These are phyloP conservation scores for Suhomyces sp. DNA, from an alignment of 805 yeast species.

Conservation along the genomic window DNA sequence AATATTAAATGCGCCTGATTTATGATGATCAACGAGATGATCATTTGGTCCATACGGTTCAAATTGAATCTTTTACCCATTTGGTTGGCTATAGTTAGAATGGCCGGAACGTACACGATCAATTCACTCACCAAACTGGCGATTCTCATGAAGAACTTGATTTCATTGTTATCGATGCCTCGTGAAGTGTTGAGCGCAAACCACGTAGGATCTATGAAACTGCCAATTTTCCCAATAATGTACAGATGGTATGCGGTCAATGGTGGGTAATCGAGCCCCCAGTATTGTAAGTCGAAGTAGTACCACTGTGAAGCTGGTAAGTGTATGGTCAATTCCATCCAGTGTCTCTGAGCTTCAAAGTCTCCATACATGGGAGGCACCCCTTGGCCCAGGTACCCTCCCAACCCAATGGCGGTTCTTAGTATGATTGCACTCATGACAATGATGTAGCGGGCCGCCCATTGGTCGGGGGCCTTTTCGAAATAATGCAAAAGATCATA, in stretches of 20 bases:
- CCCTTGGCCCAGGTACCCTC: constrained; percentile 75
- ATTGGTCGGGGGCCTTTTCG: constrained; percentile 79
- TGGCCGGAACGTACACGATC: constrained; percentile 74
- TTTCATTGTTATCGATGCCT: constrained; percentile 64
- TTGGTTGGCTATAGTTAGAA: constrained; percentile 67
- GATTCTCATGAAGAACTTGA: constrained; percentile 83
- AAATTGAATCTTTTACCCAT: constrained; percentile 57
- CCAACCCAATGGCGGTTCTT: constrained; percentile 84
- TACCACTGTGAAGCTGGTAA: constrained; percentile 82
- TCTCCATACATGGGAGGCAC: constrained; percentile 87
- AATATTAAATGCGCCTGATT: constrained; percentile 80
- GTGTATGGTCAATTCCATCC: constrained; percentile 88
- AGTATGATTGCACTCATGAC: constrained; percentile 71
- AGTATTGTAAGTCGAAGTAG: constrained; percentile 81
- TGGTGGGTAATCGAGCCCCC: constrained; percentile 99
- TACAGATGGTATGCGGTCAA: constrained; percentile 92
- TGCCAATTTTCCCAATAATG: constrained; percentile 72
- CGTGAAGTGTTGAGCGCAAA: constrained; percentile 71
- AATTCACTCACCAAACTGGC: constrained; percentile 78
- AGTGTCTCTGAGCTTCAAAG: constrained; percentile 96
- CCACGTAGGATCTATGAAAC: constrained; percentile 65
- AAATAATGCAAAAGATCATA: constrained; percentile 78
- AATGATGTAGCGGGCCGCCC: constrained; percentile 83
- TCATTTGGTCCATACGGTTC: constrained; percentile 71
- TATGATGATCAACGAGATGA: constrained; percentile 74